Conservation (phyloP, 805 yeast genomes). For the Zygoascus flipseniorum region DNA sequence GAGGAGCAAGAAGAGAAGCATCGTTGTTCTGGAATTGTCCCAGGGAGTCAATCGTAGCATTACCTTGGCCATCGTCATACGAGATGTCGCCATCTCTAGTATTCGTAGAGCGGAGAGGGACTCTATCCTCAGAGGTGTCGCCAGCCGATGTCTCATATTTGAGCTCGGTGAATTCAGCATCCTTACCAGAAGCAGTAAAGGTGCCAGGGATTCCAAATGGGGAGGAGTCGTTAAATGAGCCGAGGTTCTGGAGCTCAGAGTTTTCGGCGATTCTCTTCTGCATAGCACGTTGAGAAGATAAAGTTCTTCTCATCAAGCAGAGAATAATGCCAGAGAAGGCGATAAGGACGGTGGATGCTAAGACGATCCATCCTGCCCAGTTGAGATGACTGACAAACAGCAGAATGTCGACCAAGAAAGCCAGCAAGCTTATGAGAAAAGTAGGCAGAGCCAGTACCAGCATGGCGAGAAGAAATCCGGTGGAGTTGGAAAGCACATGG, state of each 20-base stretch:
- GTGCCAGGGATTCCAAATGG: conserved; percentile 5
- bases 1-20: neutral
- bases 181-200: conserved; percentile 4
- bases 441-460: conserved; percentile 57
- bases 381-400: conserved; percentile 66
- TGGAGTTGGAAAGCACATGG: conserved; percentile 31
- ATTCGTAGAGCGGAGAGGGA: conserved; percentile 6
- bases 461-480: conserved; percentile 41
- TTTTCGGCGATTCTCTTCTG: conserved; percentile 10
- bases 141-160: conserved; percentile 13
- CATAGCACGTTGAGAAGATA: conserved; percentile 26
- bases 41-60: conserved; percentile 2
- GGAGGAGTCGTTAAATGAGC: conserved; percentile 7
- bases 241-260: conserved; percentile 13
- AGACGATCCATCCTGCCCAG: conserved; percentile 81
- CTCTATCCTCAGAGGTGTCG: conserved; percentile 7
- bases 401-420: conserved; percentile 74
- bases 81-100: conserved; percentile 1
- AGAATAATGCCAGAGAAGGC: conserved; percentile 57
- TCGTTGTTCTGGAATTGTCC: conserved; percentile 4
- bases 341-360: conserved; percentile 57
- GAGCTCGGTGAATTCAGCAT: conserved; percentile 15
- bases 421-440: conserved; percentile 59
- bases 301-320: conserved; percentile 65
- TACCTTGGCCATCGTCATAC: conserved; percentile 1